These are phyloP conservation scores for Cyberlindnera lachancei DNA, from an alignment of 805 yeast species.

Conservation along the genomic window DNA sequence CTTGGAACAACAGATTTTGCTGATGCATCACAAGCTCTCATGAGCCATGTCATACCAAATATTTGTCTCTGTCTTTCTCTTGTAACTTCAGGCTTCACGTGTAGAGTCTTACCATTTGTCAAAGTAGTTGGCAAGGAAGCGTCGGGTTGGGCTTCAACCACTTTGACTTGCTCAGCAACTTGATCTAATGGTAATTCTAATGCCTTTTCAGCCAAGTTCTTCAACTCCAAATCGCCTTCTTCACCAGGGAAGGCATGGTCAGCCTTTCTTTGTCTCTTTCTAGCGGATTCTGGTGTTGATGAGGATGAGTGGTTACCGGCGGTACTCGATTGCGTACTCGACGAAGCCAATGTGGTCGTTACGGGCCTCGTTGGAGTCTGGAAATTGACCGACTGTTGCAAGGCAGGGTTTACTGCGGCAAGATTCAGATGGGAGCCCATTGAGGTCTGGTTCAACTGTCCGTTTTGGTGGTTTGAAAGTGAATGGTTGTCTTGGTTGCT, in stretches of 20 bases:
- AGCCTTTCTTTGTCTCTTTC: constrained; percentile 20
- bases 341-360: too few species aligned
- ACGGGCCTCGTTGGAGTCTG: constrained; percentile 21
- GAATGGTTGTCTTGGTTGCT: neutral
- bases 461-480: too few species aligned
- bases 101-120: constrained; percentile 20
- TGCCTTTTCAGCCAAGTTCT: constrained; percentile 26
- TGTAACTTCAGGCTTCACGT: constrained; percentile 14
- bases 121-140: constrained; percentile 17
- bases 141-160: constrained; percentile 27
- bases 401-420: neutral
- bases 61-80: constrained; percentile 63
- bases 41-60: constrained; percentile 76
- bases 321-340: too few species aligned
- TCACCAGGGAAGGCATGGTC: constrained; percentile 23
- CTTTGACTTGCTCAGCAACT: constrained; percentile 37
- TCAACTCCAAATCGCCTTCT: constrained; percentile 31
- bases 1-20: constrained; percentile 53
- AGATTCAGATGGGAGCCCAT: too few species aligned
- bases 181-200: constrained; percentile 30
- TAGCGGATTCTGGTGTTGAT: constrained; percentile 17
- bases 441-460: too few species aligned
- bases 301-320: constrained; percentile 1
- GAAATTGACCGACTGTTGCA: constrained; percentile 6
- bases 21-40: constrained; percentile 50